Evolutionary conservation across 768 basidiomycete genomes (phyloP).

Genomic region (Lentinus brumalis): DNA sequence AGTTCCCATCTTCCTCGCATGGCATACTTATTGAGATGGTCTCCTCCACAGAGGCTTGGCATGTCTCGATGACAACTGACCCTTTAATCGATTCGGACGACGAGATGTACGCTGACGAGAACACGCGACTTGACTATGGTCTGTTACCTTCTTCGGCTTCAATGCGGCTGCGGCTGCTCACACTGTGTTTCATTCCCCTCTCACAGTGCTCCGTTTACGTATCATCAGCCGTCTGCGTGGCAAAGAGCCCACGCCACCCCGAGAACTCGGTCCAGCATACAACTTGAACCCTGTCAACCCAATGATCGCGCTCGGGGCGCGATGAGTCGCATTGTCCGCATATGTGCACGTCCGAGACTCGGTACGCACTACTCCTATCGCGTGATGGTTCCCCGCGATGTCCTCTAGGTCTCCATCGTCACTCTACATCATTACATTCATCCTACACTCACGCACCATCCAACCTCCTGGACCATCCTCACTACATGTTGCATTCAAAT

Average conservation of each 20-base stretch:
- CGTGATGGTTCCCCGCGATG: background rate
- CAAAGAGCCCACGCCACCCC: slow-evolving; percentile 59
- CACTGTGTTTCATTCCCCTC: background rate
- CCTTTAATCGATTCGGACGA: slow-evolving; percentile 80
- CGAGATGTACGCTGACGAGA: slow-evolving; percentile 66
- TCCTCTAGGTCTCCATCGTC: background rate
- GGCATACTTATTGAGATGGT: background rate
- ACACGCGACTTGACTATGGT: slow-evolving; percentile 70
- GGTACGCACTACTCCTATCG: background rate
- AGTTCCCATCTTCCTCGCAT: background rate
- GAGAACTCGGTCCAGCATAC: slow-evolving; percentile 26
- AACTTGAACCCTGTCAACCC: slow-evolving; percentile 13
- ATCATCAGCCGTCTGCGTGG: slow-evolving; percentile 61
- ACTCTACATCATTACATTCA: background rate
- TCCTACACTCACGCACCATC: background rate
- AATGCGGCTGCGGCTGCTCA: slow-evolving; percentile 4
- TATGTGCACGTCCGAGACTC: background rate
- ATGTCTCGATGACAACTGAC: slow-evolving; percentile 63
- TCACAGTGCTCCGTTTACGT: slow-evolving; percentile 58
- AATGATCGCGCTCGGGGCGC: slow-evolving; percentile 13
- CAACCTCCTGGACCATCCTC: background rate
- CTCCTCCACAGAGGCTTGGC: slow-evolving; percentile 64
- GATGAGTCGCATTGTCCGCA: slow-evolving; percentile 1
- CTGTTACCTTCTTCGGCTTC: slow-evolving; percentile 25
- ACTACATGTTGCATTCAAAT: background rate